phyloP scores from a whole-genome alignment of 2,329 filamentous ascomycete genomes.

The Trichoderma sp. region DNA sequence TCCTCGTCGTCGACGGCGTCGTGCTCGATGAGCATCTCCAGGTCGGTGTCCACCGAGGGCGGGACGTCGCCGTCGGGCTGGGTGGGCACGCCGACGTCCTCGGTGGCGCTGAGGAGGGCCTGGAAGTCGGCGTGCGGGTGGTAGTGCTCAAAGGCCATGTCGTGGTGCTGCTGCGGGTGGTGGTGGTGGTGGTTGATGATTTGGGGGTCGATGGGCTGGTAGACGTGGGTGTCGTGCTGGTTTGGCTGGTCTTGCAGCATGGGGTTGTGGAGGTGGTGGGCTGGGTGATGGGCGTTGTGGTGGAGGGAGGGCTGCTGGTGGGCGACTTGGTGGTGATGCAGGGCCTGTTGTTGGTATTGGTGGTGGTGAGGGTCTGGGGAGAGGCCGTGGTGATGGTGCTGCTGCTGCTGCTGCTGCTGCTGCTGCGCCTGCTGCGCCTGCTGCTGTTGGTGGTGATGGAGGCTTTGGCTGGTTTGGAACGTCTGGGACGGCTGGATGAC shows the following conservation, averaged over 20 bases:
- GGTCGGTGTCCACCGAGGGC: conserved; percentile 50
- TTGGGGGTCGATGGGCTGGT: conserved; percentile 58
- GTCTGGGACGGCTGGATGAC: conserved; percentile 44
- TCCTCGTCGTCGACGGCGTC: conserved; percentile 48
- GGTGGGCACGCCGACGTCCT: conserved; percentile 35
- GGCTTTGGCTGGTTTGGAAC: conserved; percentile 33
- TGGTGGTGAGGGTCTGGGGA: conserved; percentile 27
- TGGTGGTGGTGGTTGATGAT: conserved; percentile 24
- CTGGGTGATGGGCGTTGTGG: conserved; percentile 18
- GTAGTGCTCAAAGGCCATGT: conserved; percentile 45
- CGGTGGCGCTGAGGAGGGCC: conserved; percentile 53
- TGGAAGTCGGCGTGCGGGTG: conserved; percentile 54
- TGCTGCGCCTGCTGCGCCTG: conserved; percentile 29
- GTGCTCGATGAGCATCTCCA: conserved; percentile 56
- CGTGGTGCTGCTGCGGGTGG: conserved; percentile 27
- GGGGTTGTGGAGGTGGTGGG: conserved; percentile 38
- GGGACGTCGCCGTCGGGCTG: conserved; percentile 37
- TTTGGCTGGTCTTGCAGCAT: conserved; percentile 38
- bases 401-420: conserved; percentile 29
- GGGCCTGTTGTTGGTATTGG: conserved; percentile 36
- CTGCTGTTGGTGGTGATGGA: conserved; percentile 27
- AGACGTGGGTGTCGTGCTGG: conserved; percentile 40
- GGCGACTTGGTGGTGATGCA: conserved; percentile 33
- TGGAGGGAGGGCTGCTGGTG: conserved; percentile 54
- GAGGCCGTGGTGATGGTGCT: conserved; percentile 6